phyloP scores from a whole-genome alignment of 2,329 filamentous ascomycete species.

The Nothomitra cinnamomea region DNA sequence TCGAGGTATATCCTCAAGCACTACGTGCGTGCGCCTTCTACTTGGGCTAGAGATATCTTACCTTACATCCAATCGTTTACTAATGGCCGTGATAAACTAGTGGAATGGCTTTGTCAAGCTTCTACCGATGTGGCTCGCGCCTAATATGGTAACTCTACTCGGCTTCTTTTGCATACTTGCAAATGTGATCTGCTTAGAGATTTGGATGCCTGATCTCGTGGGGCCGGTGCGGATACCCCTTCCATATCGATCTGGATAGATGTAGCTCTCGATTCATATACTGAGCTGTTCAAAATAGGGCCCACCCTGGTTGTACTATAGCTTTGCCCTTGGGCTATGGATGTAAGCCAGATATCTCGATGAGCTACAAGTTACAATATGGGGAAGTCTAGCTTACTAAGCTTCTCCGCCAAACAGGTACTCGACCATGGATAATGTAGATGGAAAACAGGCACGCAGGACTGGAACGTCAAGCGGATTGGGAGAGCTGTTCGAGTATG shows the following conservation, averaged over 20 bases:
- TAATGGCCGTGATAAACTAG: constrained; percentile 19
- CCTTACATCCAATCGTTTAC: neutral
- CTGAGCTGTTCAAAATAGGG: constrained; percentile 32
- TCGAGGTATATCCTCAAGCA: constrained; percentile 88
- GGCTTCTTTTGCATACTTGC: constrained; percentile 87
- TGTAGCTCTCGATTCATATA: neutral
- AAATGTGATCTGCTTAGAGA: constrained; percentile 59
- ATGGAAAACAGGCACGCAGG: constrained; percentile 89
- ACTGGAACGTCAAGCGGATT: constrained; percentile 90
- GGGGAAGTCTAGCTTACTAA: neutral
- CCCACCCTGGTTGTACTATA: constrained; percentile 85
- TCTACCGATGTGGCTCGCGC: constrained; percentile 87
- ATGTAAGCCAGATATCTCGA: constrained; percentile 39
- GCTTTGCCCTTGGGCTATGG: constrained; percentile 89
- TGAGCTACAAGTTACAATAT: neutral
- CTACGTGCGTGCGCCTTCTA: constrained; percentile 49
- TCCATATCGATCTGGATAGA: neutral
- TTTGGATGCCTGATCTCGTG: constrained; percentile 77
- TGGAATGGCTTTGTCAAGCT: constrained; percentile 94
- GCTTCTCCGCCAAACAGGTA: constrained; percentile 33
- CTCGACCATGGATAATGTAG: constrained; percentile 97
- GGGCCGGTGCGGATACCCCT: constrained; percentile 50
- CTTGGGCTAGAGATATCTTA: constrained; percentile 5
- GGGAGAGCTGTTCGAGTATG: constrained; percentile 83
- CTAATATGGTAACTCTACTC: constrained; percentile 91